These are phyloP conservation scores for Ophiostoma piceae DNA, from an alignment of 2,329 filamentous ascomycete genomes.

Conservation along the genomic window DNA sequence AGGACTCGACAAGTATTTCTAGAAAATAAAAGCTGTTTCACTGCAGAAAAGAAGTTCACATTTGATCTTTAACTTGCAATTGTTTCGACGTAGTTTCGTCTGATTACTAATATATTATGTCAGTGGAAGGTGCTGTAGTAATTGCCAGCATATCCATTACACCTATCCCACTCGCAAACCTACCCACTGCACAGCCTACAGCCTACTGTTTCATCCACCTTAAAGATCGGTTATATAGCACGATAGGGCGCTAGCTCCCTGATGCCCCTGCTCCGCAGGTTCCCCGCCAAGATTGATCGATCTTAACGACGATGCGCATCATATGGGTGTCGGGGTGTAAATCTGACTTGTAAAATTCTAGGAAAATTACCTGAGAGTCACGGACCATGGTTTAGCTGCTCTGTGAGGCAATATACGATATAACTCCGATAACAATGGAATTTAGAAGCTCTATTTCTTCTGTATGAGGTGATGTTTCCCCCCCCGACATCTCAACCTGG, in stretches of 20 bases:
- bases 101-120: too few species aligned
- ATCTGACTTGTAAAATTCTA: neutral
- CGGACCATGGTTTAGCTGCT: neutral
- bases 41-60: too few species aligned
- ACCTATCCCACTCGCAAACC: neutral
- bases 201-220: neutral
- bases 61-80: too few species aligned
- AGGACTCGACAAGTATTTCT: too few species aligned
- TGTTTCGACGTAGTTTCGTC: too few species aligned
- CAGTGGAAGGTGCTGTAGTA: neutral
- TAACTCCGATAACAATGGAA: neutral
- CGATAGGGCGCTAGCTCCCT: neutral
- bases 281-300: neutral
- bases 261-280: neutral
- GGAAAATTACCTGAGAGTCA: neutral
- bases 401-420: neutral
- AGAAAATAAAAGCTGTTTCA: too few species aligned
- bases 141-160: neutral
- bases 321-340: neutral
- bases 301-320: neutral
- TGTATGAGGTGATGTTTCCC: too few species aligned
- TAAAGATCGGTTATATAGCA: neutral
- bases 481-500: neutral
- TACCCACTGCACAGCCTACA: neutral
- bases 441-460: neutral